Evolutionary conservation across 2,329 filamentous ascomycete species (phyloP), one percentile per base, ranked within the genome.

Genomic region (Penicillium sp.): DNA sequence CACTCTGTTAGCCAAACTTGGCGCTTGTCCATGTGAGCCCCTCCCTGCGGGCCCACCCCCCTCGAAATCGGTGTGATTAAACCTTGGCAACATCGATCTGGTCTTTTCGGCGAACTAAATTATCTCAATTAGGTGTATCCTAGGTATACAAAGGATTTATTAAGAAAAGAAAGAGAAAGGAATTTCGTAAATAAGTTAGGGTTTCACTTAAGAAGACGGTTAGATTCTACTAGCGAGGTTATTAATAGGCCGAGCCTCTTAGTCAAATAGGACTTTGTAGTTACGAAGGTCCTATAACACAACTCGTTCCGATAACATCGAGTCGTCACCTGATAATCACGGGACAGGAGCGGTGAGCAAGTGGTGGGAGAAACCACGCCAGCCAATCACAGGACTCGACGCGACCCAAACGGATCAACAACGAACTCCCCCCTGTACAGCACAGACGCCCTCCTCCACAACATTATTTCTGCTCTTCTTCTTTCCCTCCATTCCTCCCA

Each of bases 381-480:
- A 16, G 30, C 60, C 59, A 62, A 62, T 62, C 49, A 61, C 26
- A 13, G 9, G 7, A 26, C 32, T 16, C 34, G 48, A 63, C 61
- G 61, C 61, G 61, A 63, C 61, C 61, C 60, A 60, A 56, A 49
- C 52, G 50, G 55, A 57, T 57, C 56, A 61, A 55, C 56, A 59
- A 56, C 47, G 50, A 57, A 50, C 43, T 51, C 48, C 48, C 50
- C 48, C 45, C 41, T 51, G 48, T 48, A 51, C 55, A 60, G 56
- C 57, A 57, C 57, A 67, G 66, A 67, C 68, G 66, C 68, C 65
- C 42, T 50, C 50, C 50, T 52, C 67, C 66, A 68, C 69, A 67
- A 69, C 67, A 67, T 22, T 22, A 22, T 68, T 67, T 65, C 65
- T 64, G 63, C 60, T 60, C 60, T 58, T 51, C 37, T 39, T 49